Evolutionary conservation across 2,329 filamentous ascomycete species (phyloP).

Genomic region (Exophiala mesophila): DNA sequence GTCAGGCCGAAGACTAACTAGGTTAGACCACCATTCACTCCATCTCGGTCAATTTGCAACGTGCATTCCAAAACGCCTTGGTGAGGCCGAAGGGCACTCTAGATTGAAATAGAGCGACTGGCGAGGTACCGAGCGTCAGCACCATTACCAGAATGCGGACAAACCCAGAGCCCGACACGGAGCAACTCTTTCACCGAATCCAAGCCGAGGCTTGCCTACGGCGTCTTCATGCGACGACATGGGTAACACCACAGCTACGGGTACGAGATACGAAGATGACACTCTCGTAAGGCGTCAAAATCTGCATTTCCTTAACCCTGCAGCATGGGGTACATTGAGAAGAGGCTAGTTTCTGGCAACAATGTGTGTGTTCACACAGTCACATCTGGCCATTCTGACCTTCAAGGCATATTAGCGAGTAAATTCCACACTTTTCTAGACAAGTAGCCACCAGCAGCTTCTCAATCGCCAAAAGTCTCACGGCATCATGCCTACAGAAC

Average conservation of each 20-base stretch:
- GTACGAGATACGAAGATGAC: not conserved
- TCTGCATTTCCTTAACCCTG: not conserved
- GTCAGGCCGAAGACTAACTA: too few species aligned
- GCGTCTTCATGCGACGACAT: too few species aligned
- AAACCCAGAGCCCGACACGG: too few species aligned
- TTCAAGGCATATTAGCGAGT: not conserved
- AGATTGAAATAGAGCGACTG: too few species aligned
- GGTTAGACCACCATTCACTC: too few species aligned
- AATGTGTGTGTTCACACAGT: not conserved
- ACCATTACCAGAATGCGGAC: too few species aligned
- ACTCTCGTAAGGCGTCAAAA: not conserved
- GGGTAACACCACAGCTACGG: not conserved
- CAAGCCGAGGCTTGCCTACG: too few species aligned
- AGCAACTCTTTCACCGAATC: too few species aligned
- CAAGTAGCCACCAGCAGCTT: not conserved
- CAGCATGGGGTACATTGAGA: not conserved
- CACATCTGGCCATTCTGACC: not conserved
- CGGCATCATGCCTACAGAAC: not conserved
- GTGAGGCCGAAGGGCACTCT: not conserved
- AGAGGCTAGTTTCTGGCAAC: not conserved
- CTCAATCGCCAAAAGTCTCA: conserved; percentile 1
- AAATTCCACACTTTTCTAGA: not conserved
- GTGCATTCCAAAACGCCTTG: not conserved
- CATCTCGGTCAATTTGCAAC: too few species aligned
- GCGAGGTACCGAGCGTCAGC: too few species aligned